A percentile compares a stretch with the other conserved stretches of the same genome.
Conservation (phyloP, 2,329 filamentous ascomycete species). For the Exutisphaerella laricina region DNA sequence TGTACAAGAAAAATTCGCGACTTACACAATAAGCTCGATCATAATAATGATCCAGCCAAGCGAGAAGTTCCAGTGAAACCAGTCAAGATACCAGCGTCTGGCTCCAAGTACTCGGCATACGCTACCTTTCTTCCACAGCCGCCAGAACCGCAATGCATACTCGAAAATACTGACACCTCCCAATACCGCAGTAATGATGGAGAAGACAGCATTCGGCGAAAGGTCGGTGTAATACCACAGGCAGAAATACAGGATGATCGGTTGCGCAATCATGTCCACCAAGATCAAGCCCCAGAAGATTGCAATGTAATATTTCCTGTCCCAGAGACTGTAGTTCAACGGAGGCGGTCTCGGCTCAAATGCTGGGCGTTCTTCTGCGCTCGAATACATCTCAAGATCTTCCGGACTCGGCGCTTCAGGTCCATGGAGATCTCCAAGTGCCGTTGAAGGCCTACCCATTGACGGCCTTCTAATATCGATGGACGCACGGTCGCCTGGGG, state of each 20-base stretch:
- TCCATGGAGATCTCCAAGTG: constrained; percentile 7
- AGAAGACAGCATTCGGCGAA: constrained; percentile 48
- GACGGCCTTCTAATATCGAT: constrained; percentile 4
- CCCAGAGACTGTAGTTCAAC: constrained; percentile 52
- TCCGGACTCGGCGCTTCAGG: constrained; percentile 11
- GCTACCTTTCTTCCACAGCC: constrained; percentile 48
- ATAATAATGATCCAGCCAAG: constrained; percentile 53
- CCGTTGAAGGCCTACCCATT: no score
- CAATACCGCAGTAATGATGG: constrained; percentile 49
- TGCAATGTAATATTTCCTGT: constrained; percentile 51
- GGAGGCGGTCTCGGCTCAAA: constrained; percentile 43
- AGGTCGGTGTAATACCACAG: constrained; percentile 53
- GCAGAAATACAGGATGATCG: constrained; percentile 55
- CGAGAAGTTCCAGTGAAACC: constrained; percentile 54
- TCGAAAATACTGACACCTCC: constrained; percentile 52
- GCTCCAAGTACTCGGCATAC: constrained; percentile 49
- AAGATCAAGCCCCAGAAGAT: constrained; percentile 57
- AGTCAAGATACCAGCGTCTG: constrained; percentile 45
- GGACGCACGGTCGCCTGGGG: constrained; percentile 1
- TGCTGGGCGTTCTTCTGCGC: constrained; percentile 15
- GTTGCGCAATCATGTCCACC: constrained; percentile 54
- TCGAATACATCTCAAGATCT: constrained; percentile 9
- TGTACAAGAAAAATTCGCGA: constrained; percentile 2
- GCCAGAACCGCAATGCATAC: constrained; percentile 46
- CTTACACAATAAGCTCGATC: constrained; percentile 51